phyloP scores from a whole-genome alignment of 2,329 filamentous ascomycete species.

The Epichloe festucae region DNA sequence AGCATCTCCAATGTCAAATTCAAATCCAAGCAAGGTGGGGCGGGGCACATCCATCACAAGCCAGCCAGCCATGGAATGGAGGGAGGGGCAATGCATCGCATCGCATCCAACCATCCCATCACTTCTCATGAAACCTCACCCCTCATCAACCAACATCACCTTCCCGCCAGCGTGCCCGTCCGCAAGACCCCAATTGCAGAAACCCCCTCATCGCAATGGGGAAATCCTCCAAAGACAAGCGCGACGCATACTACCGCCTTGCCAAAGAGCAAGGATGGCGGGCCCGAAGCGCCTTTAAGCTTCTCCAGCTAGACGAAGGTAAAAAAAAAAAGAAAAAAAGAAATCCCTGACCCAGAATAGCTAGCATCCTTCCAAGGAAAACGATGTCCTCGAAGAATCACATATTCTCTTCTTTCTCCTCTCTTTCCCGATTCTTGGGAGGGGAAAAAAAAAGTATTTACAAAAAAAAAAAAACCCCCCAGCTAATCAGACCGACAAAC shows the following conservation, averaged over 20 bases:
- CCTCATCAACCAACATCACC: neutral
- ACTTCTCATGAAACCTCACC: too few relatives aligned
- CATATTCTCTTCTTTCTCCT: too few relatives aligned
- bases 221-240: slow-evolving; percentile 97
- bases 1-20: too few relatives aligned
- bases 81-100: neutral
- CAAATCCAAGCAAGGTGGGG: too few relatives aligned
- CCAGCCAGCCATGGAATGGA: neutral
- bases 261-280: slow-evolving; percentile 99
- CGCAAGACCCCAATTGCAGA: neutral
- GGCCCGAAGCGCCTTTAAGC: slow-evolving; percentile 89
- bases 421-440: neutral
- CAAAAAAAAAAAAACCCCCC: neutral
- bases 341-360: neutral
- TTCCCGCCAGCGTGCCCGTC: neutral
- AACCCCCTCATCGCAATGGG: slow-evolving; percentile 46
- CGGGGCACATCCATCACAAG: too few relatives aligned
- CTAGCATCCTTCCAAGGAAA: neutral
- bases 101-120: neutral
- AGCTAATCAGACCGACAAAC: neutral
- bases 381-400: too few relatives aligned
- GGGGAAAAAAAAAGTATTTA: neutral
- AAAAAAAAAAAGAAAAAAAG: neutral
- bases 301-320: slow-evolving; percentile 85
- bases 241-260: slow-evolving; percentile 92